A percentile compares a stretch with the other conserved stretches of the same genome.
These are phyloP conservation scores for Epichloe festucae DNA, from an alignment of 2,329 filamentous ascomycete genomes.

Conservation along the genomic window DNA sequence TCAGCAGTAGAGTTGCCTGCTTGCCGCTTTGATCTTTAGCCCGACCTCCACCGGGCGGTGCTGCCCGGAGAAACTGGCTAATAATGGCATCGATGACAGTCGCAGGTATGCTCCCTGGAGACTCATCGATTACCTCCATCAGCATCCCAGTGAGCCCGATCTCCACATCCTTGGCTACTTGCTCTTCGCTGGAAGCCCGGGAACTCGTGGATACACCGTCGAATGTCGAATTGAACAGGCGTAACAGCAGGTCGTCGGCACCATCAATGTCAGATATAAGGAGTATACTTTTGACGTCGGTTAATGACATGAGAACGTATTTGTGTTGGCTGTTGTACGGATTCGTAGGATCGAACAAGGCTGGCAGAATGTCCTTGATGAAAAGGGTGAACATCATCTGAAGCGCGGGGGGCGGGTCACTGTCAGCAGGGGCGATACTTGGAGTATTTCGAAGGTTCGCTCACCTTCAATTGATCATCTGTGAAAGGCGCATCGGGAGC, in stretches of 20 bases:
- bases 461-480: constrained; percentile 75
- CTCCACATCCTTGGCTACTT: constrained; percentile 84
- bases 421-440: constrained; percentile 5
- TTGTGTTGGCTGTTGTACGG: constrained; percentile 90
- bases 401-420: background rate
- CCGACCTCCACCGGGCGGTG: constrained; percentile 52
- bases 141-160: constrained; percentile 83
- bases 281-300: constrained; percentile 88
- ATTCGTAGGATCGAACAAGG: constrained; percentile 73
- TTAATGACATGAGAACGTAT: constrained; percentile 77
- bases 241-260: constrained; percentile 63
- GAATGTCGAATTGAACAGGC: constrained; percentile 80
- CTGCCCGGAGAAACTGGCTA: constrained; percentile 85
- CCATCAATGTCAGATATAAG: constrained; percentile 80
- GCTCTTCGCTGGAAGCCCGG: constrained; percentile 62
- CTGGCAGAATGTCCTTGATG: constrained; percentile 68
- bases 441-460: constrained; percentile 8
- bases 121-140: constrained; percentile 77
- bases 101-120: constrained; percentile 52
- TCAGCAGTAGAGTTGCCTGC: constrained; percentile 72
- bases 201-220: constrained; percentile 75
- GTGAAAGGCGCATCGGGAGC: constrained; percentile 94
- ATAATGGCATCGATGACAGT: constrained; percentile 87
- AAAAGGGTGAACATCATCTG: constrained; percentile 91
- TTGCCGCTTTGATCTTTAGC: constrained; percentile 55